Percentiles rank a stretch among this genome's conserved stretches.
These are phyloP conservation scores for Fusarium mangiferae DNA, from an alignment of 2,329 filamentous ascomycete genomes.

Conservation along the genomic window DNA sequence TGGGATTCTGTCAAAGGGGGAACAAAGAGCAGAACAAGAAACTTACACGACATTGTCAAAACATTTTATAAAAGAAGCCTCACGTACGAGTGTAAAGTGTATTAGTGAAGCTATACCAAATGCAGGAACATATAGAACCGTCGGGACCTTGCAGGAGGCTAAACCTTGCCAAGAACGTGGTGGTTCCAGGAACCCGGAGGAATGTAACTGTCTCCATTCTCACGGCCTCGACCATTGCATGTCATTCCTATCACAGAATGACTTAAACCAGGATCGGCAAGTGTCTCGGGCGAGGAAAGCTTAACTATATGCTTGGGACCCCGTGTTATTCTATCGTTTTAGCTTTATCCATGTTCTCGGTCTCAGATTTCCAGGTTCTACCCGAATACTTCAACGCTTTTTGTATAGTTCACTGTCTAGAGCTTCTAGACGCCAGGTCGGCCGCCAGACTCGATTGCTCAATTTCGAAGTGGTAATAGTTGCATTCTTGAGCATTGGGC, in stretches of 20 bases:
- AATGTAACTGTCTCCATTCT: background rate
- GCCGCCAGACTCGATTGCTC: background rate
- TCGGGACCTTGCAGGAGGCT: constrained; percentile 13
- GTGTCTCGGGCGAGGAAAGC: background rate
- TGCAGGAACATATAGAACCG: constrained; percentile 5
- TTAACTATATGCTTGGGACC: background rate
- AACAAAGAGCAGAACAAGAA: background rate
- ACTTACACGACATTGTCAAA: background rate
- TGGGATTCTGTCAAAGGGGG: background rate
- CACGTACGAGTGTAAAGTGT: background rate
- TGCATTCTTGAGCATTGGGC: background rate
- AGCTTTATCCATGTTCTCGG: background rate
- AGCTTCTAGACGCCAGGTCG: background rate
- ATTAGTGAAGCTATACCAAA: background rate
- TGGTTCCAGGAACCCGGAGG: constrained; percentile 5
- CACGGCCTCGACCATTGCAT: constrained; percentile 6
- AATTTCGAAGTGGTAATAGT: background rate
- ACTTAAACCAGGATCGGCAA: background rate
- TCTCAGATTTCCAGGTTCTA: background rate
- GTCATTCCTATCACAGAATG: constrained; percentile 8
- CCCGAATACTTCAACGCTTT: background rate
- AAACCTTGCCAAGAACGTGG: background rate
- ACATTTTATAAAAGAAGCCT: constrained; percentile 11
- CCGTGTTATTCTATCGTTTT: background rate
- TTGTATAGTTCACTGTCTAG: background rate